Base-by-base conservation (phyloP, 164 flowering plant species). In the Sedum album region DNA sequence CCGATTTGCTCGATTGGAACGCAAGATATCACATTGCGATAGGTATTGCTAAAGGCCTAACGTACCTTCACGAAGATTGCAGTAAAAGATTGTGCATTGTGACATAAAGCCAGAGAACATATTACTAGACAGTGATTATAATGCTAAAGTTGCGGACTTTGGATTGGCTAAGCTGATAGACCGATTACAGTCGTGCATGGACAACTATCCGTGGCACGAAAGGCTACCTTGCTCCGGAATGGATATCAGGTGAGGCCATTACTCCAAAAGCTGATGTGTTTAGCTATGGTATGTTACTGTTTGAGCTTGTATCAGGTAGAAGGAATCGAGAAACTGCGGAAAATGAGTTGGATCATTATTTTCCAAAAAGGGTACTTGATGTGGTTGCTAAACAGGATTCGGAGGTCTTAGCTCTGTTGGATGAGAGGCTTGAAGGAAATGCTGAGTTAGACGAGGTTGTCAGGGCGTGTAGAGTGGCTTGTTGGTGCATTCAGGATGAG, bases 401-500 rank as follows among this genome's bases (percentile, higher is more conserved):
- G 5, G 46, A 57, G 25, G 15, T 68, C 8, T 18, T 49, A 6
- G 21, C 11, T 6, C n/a, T 68, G 44, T 21, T 68, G 17, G 70
- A 68, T 26, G 42, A 31, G 6, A 68, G 63, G 4, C 26, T 68
- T 57, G 63, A 68, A 30, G 63, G 39, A 21, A 68, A 49, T 68
- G 63, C 63, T 10, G 70, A 68, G 23, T 10, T 35, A 21, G 28
- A 68, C 0, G 61, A 68, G 46, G n/a, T 68, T 13, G 14, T 9
- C 7, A 68, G 70, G 57, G 63, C 21, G 14, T 21, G 70, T 28
- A 68, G 31, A 5, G 44, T 68, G 35, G 61, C 63, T 51, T 68
- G 70, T 68, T 68, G 70, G 70, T 68, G 70, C 62, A 68, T 68
- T 35, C 70, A 68, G 57, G 70, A 68, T 28, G 70, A 68, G 31